Conservation (phyloP, 108 stramenopile species). For the Cyclotella atomus region DNA sequence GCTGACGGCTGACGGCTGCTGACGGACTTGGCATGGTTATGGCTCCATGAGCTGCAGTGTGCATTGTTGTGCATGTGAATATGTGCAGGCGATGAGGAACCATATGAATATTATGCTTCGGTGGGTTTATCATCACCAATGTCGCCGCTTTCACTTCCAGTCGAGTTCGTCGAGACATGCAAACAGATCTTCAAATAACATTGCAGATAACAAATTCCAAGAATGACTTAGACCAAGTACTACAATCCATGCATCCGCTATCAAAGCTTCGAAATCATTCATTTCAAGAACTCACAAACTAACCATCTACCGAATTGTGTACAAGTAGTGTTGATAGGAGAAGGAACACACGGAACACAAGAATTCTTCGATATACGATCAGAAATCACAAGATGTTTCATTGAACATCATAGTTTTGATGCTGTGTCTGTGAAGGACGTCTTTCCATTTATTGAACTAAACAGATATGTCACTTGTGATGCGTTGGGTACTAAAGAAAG, state of each 20-base stretch:
- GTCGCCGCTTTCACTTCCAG: too few species aligned
- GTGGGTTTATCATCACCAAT: too few species aligned
- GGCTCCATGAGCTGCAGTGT: too few species aligned
- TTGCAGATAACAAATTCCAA: too few species aligned
- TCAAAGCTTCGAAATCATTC: not conserved
- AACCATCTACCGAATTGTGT: not conserved
- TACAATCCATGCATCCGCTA: not conserved
- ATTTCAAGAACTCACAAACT: not conserved
- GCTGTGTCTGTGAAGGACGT: conserved; percentile 21
- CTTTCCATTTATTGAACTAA: conserved; percentile 2
- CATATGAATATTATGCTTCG: too few species aligned
- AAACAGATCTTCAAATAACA: too few species aligned
- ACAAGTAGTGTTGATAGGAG: conserved; percentile 25
- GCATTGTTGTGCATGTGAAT: too few species aligned
- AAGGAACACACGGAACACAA: conserved; percentile 21
- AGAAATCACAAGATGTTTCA: conserved; percentile 6
- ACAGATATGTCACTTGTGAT: not conserved
- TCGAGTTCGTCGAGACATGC: too few species aligned
- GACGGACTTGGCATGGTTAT: too few species aligned
- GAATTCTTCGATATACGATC: conserved; percentile 19
- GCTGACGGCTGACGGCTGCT: too few species aligned
- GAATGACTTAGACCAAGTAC: not conserved
- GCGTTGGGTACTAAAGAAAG: not conserved
- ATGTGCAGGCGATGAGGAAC: too few species aligned
- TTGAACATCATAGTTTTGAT: conserved; percentile 2